phyloP scores from a whole-genome alignment of 495 filamentous ascomycete genomes.

The Sordaria brevicollis region DNA sequence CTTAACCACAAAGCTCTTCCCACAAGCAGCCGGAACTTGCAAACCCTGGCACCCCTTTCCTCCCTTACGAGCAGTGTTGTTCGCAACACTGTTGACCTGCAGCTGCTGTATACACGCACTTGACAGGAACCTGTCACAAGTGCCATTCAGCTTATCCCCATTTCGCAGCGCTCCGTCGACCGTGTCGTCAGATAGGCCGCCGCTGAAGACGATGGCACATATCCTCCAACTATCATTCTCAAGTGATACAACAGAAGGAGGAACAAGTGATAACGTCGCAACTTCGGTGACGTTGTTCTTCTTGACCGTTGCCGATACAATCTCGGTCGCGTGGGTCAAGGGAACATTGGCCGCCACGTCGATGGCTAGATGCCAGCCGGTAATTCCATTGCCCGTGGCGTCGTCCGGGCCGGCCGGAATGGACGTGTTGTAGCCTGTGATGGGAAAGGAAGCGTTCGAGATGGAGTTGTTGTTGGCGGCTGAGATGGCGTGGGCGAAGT shows the following conservation, averaged over 20 bases:
- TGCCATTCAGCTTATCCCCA: neutral
- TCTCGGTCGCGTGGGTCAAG: neutral
- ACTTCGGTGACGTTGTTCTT: neutral
- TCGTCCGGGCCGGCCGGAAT: conserved; percentile 1
- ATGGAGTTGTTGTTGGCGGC: neutral
- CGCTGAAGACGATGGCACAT: conserved; percentile 11
- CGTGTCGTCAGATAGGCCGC: neutral
- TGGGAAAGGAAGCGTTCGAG: conserved; percentile 1
- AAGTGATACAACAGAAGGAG: neutral
- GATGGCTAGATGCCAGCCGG: conserved; percentile 6
- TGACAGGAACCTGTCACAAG: neutral
- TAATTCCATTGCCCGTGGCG: neutral
- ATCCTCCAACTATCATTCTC: conserved; percentile 9
- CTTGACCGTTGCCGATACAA: neutral
- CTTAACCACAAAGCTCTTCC: neutral
- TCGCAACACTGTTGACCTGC: conserved; percentile 6
- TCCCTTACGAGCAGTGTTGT: neutral
- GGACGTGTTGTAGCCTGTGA: conserved; percentile 11
- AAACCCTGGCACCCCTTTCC: conserved; percentile 4
- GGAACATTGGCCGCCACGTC: conserved; percentile 7
- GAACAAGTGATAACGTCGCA: conserved; percentile 3
- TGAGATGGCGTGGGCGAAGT: neutral
- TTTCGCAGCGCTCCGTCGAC: no score
- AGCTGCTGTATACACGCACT: conserved; percentile 8
- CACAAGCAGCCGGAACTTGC: conserved; percentile 5